These are phyloP conservation scores for Talaromyces albobiverticillius DNA, from an alignment of 2,329 filamentous ascomycete species.

Conservation along the genomic window DNA sequence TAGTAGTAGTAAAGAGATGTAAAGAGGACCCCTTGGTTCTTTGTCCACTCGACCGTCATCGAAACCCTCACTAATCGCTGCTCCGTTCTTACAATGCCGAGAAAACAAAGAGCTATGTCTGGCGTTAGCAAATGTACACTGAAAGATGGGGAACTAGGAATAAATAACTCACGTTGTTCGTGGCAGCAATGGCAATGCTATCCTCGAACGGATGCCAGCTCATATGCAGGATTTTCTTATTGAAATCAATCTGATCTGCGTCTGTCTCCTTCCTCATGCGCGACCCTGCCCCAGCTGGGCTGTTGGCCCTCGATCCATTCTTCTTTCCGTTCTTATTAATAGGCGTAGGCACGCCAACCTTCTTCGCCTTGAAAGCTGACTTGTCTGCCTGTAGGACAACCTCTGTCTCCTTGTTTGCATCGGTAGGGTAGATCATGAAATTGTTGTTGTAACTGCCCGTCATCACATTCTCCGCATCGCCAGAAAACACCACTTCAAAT, in stretches of 20 bases:
- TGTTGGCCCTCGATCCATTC: conserved; percentile 80
- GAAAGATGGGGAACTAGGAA: background rate
- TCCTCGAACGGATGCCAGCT: conserved; percentile 99
- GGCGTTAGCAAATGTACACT: conserved; percentile 14
- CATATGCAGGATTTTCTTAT: conserved; percentile 99
- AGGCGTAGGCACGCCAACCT: conserved; percentile 94
- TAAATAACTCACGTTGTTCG: conserved; percentile 82
- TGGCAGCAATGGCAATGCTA: conserved; percentile 98
- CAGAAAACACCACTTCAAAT: conserved; percentile 98
- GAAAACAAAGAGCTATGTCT: conserved; percentile 68
- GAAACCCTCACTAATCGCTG: conserved; percentile 10
- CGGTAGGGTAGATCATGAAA: conserved; percentile 99
- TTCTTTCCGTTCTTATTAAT: conserved; percentile 93
- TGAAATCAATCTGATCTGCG: conserved; percentile 98
- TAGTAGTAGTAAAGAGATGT: background rate
- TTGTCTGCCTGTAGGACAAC: conserved; percentile 98
- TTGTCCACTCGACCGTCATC: background rate
- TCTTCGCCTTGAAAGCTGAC: conserved; percentile 99
- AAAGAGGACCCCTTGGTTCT: background rate
- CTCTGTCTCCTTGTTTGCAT: conserved; percentile 93
- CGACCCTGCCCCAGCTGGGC: conserved; percentile 82
- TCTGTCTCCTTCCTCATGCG: conserved; percentile 99
- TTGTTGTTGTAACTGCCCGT: conserved; percentile 99
- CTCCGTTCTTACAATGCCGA: conserved; percentile 60
- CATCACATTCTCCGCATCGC: conserved; percentile 98